These are phyloP conservation scores for Cairneyella variabilis DNA, from an alignment of 495 filamentous ascomycete genomes.

Conservation along the genomic window DNA sequence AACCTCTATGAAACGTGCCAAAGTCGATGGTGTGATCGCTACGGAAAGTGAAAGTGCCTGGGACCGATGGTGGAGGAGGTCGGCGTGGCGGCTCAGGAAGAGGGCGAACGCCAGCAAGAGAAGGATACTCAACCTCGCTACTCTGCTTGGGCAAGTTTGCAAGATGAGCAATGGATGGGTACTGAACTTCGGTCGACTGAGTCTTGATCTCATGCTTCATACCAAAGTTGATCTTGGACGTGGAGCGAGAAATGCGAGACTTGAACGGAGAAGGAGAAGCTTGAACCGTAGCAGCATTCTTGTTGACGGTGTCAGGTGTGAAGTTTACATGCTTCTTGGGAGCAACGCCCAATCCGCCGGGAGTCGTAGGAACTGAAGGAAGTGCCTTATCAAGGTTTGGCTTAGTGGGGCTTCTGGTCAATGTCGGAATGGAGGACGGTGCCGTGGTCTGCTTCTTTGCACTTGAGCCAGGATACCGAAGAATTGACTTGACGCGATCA, in stretches of 20 bases:
- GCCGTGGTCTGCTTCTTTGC: slow-evolving; percentile 36
- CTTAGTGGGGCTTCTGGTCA: slow-evolving; percentile 41
- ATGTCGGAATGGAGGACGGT: slow-evolving; percentile 22
- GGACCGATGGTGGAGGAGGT: slow-evolving; percentile 28
- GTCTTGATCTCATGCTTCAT: neutral
- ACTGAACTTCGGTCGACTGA: slow-evolving; percentile 17
- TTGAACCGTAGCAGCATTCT: slow-evolving; percentile 31
- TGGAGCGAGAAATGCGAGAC: slow-evolving; percentile 39
- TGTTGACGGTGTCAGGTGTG: slow-evolving; percentile 36
- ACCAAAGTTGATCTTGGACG: slow-evolving; percentile 28
- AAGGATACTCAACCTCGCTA: slow-evolving; percentile 27
- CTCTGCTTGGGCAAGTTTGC: slow-evolving; percentile 30
- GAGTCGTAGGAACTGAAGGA: slow-evolving; percentile 43
- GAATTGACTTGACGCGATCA: slow-evolving; percentile 47
- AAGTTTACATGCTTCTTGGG: slow-evolving; percentile 35
- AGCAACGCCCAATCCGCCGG: slow-evolving; percentile 31
- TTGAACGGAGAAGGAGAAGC: slow-evolving; percentile 48
- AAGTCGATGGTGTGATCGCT: slow-evolving; percentile 55
- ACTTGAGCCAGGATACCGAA: slow-evolving; percentile 36
- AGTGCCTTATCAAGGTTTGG: slow-evolving; percentile 38
- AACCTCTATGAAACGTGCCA: slow-evolving; percentile 36
- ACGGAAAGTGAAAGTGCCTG: slow-evolving; percentile 58
- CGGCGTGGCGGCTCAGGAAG: slow-evolving; percentile 20
- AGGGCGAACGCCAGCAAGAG: slow-evolving; percentile 22
- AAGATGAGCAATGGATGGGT: slow-evolving; percentile 43